Percentiles rank a stretch among this genome's conserved stretches.
Conservation (phyloP, 257 asterid genomes). For the Fraxinus americana region DNA sequence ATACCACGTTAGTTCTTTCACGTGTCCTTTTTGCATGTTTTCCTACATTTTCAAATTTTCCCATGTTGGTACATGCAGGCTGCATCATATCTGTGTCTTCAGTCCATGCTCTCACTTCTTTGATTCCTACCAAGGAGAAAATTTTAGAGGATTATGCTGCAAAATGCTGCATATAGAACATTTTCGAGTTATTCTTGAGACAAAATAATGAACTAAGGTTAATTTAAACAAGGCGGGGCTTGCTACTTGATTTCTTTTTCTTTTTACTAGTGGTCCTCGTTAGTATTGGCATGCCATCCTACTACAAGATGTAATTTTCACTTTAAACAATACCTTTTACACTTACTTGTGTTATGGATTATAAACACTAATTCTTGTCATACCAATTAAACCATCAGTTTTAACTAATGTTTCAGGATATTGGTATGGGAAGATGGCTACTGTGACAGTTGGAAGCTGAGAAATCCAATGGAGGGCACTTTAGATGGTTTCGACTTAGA, state of each 20-base stretch:
- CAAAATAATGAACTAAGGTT: background rate
- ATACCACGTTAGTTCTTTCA: background rate
- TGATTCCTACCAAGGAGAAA: background rate
- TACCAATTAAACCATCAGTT: background rate
- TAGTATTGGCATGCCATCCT: background rate
- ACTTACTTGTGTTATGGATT: slow-evolving; percentile 9
- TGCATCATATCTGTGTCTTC: background rate
- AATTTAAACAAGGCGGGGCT: background rate
- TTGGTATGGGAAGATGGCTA: slow-evolving; percentile 90
- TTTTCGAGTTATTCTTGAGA: background rate
- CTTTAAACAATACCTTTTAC: background rate
- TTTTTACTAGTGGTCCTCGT: background rate
- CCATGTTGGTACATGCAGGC: background rate
- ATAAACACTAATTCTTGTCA: slow-evolving; percentile 4
- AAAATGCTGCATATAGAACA: background rate
- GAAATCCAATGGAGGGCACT: slow-evolving; percentile 36
- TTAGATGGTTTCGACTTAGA: slow-evolving; percentile 34
- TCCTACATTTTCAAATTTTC: background rate
- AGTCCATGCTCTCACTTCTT: background rate
- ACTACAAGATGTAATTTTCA: slow-evolving; percentile 1
- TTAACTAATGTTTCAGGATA: slow-evolving; percentile 55
- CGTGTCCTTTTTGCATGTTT: slow-evolving; percentile 2
- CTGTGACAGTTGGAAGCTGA: slow-evolving; percentile 43
- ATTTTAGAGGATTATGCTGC: background rate
- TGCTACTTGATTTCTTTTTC: background rate